These are phyloP conservation scores for Curvularia sp. DNA, from an alignment of 2,329 filamentous ascomycete species.

Conservation along the genomic window DNA sequence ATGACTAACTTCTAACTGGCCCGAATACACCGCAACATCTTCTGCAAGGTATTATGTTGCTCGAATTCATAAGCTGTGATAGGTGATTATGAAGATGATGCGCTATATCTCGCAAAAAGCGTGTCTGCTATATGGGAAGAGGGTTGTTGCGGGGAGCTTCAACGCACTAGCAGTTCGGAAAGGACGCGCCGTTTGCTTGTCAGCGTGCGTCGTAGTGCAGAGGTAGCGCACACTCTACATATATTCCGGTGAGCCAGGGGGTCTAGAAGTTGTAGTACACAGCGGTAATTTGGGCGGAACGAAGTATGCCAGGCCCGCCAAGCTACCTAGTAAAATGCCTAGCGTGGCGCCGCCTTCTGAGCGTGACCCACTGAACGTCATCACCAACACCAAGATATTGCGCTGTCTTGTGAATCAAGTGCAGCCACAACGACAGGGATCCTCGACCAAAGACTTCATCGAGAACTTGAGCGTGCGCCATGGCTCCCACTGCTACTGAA, in stretches of 20 bases:
- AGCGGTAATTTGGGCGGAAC: neutral
- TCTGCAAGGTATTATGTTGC: neutral
- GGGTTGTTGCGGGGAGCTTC: too few species aligned
- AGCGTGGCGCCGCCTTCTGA: neutral
- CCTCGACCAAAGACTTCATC: neutral
- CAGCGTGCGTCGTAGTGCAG: neutral
- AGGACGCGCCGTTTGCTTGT: neutral
- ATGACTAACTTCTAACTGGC: neutral
- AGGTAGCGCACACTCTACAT: neutral
- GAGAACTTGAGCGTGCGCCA: neutral
- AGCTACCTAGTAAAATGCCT: neutral
- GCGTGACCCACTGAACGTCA: neutral
- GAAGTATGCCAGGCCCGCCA: neutral
- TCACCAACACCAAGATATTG: neutral
- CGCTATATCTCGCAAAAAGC: neutral
- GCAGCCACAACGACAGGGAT: neutral
- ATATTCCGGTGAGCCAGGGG: neutral
- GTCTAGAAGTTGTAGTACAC: neutral
- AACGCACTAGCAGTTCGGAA: neutral
- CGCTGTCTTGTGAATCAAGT: neutral
- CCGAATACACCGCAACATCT: neutral
- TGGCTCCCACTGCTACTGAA: neutral
- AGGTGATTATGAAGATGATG: neutral
- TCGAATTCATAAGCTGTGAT: neutral
- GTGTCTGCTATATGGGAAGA: too few species aligned